phyloP scores from a whole-genome alignment of 768 basidiomycete genomes.

The Pleurotus giganteus region DNA sequence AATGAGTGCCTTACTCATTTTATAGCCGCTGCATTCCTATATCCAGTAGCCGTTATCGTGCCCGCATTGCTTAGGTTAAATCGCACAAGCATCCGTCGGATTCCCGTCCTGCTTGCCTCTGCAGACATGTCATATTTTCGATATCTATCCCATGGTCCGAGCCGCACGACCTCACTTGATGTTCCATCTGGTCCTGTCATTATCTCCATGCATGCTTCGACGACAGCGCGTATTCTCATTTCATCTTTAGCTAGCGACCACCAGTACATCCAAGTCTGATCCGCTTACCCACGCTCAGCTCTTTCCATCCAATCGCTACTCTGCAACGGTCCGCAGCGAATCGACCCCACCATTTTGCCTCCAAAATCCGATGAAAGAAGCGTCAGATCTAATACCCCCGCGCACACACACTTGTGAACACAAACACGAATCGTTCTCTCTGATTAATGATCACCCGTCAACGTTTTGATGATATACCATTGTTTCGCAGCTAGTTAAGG shows the following conservation, averaged over 20 bases:
- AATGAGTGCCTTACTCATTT: constrained; percentile 3
- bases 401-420: constrained; percentile 1
- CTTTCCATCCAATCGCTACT: not conserved
- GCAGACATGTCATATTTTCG: not conserved
- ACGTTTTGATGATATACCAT: not conserved
- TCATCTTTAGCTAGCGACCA: not conserved
- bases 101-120: not conserved
- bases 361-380: not conserved
- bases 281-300: not conserved
- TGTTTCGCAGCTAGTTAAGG: not conserved
- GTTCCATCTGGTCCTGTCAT: not conserved
- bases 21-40: not conserved
- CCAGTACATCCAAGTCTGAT: constrained; percentile 1
- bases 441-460: constrained; percentile 6
- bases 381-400: not conserved
- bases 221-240: not conserved
- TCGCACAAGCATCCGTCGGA: not conserved
- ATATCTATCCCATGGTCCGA: constrained; percentile 5
- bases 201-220: not conserved
- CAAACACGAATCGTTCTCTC: not conserved
- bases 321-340: not conserved
- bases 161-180: not conserved
- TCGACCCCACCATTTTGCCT: not conserved
- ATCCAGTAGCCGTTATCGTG: not conserved
- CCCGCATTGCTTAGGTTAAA: not conserved